Evolutionary conservation across 164 flowering plant genomes (phyloP), one percentile per base, ranked within the genome.

Genomic region (Protea cynaroides): DNA sequence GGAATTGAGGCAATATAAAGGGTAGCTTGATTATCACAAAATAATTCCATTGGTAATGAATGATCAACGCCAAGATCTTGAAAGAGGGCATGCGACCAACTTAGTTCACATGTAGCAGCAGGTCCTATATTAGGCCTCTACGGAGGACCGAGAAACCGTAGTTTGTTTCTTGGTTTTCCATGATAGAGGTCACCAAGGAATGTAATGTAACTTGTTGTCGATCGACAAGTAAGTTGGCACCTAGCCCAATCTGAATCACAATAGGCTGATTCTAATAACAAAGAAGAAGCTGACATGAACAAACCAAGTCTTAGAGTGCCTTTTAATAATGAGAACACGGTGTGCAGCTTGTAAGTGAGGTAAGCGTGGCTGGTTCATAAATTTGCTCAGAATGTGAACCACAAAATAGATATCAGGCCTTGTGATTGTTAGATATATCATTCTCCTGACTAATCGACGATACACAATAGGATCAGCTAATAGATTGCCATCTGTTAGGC

Each of bases 71-170:
- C 15, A 64, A 38, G n/a, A 37, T 52, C 0, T 14, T 3, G 8
- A 64, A 29, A 4, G n/a, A 64, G 11, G 22, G 17, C 21, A 22
- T 5, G 17, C 18, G 57, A 14, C 68, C 51, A 65, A 1, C 9
- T 25, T 0, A 65, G 21, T n/a, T 65, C 61, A 24, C 43, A 14
- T 23, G 55, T 57, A 7, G 44, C 12, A 11, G 68, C 55, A 52
- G 57, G 55, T 9, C 4, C 62, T 6, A 57, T 65, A 65, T 23
- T 65, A 40, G 4, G 62, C 54, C 17, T 65, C 55, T 19, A 6
- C 3, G 24, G 22, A 21, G 24, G n/a, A 54, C 1, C 24, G 25
- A 0, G 57, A 54, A 25, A 54, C 25, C 7, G 25, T 24, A 6
- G 24, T 21, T 5, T 54, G 24, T 24, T n/a, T 54, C 57, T 54